Conservation (phyloP, 345 rosid genomes). For the Eucalyptus caleyi region DNA sequence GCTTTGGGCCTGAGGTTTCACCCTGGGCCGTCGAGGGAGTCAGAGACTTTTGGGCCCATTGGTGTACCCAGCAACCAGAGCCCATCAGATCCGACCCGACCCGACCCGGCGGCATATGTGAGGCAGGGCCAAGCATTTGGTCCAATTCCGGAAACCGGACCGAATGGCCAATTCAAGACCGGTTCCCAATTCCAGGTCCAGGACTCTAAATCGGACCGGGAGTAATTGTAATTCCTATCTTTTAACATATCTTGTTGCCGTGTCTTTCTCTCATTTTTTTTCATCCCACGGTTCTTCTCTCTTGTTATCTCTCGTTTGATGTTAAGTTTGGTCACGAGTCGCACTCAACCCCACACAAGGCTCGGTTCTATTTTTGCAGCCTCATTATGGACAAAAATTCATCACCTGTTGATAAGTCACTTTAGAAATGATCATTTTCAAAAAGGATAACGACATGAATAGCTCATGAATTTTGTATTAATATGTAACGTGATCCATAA, state of each 20-base stretch:
- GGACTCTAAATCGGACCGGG: fast-evolving
- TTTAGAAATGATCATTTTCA: fast-evolving
- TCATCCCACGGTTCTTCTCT: too few species aligned
- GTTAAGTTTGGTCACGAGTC: too few species aligned
- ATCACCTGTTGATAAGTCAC: fast-evolving
- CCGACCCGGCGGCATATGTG: fast-evolving
- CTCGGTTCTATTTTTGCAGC: too few species aligned
- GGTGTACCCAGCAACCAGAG: background rate
- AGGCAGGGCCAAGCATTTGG: background rate
- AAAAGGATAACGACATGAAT: fast-evolving
- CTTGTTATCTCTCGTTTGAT: too few species aligned
- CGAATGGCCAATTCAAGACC: background rate
- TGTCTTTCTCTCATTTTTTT: too few species aligned
- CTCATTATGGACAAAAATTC: too few species aligned
- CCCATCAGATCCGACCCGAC: background rate
- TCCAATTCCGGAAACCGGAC: background rate
- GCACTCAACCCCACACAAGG: too few species aligned
- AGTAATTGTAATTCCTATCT: background rate
- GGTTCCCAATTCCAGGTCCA: background rate
- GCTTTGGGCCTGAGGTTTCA: background rate
- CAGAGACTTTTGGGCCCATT: background rate
- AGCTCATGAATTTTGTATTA: fast-evolving
- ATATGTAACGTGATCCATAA: fast-evolving
- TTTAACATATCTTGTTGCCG: background rate
- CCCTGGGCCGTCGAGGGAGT: background rate